Evolutionary conservation across 2,329 filamentous ascomycete species (phyloP).

Genomic region (Zarea fungicola): DNA sequence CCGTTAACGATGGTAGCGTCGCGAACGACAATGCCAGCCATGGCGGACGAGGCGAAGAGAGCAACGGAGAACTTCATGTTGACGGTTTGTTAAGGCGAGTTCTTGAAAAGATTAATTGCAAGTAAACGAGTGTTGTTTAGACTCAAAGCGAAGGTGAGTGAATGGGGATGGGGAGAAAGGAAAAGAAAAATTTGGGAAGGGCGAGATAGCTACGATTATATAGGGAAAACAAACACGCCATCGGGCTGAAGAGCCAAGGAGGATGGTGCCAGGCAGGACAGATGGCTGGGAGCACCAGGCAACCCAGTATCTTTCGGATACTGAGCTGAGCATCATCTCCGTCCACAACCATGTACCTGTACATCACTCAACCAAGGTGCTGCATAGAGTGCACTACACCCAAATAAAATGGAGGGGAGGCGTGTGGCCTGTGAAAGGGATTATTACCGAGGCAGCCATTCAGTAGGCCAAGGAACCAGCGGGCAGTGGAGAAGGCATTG

Average conservation of each 20-base stretch:
- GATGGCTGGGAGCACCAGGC: background rate
- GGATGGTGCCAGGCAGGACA: background rate
- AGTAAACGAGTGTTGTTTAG: slow-evolving; percentile 13
- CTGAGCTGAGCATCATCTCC: background rate
- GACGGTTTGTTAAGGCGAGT: slow-evolving; percentile 9
- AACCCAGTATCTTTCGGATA: background rate
- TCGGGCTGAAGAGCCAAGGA: background rate
- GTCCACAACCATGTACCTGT: background rate
- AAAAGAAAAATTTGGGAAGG: background rate
- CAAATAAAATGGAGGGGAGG: background rate
- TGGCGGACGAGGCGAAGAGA: slow-evolving; percentile 7
- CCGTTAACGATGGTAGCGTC: background rate
- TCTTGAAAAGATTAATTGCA: slow-evolving; percentile 2
- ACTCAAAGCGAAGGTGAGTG: slow-evolving; percentile 10
- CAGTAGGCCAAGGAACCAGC: background rate
- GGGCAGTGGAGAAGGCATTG: background rate
- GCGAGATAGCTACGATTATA: slow-evolving; percentile 1
- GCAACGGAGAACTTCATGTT: slow-evolving; percentile 14
- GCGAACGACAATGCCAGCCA: slow-evolving; percentile 8
- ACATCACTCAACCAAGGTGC: background rate
- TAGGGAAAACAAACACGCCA: background rate
- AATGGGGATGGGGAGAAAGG: slow-evolving; percentile 8
- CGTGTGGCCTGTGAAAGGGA: slow-evolving; percentile 11
- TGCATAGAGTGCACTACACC: background rate
- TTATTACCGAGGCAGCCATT: slow-evolving; percentile 11